phyloP scores from a whole-genome alignment of 495 filamentous ascomycete genomes.

The Letharia lupina region DNA sequence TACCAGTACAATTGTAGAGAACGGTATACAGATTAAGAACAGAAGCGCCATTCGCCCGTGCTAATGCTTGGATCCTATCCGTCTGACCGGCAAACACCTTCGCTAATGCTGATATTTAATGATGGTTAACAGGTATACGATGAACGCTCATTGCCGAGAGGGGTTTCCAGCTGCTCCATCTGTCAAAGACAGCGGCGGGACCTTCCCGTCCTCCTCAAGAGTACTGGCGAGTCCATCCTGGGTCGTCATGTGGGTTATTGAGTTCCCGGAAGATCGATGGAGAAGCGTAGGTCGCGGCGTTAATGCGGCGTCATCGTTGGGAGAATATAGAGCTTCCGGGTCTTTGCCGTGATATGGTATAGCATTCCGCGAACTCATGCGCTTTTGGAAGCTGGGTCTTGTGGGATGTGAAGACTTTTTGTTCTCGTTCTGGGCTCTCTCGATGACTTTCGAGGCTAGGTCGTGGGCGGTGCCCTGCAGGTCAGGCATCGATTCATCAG shows the following conservation, averaged over 20 bases:
- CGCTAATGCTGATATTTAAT: not conserved
- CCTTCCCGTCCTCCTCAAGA: constrained; percentile 11
- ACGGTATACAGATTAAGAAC: not conserved
- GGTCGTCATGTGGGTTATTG: not conserved
- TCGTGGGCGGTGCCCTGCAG: constrained; percentile 29
- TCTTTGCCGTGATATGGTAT: constrained; percentile 12
- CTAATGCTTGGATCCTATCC: not conserved
- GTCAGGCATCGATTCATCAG: constrained; percentile 29
- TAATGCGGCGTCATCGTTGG: constrained; percentile 1
- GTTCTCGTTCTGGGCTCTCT: not conserved
- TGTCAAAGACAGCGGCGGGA: constrained; percentile 14
- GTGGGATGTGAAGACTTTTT: not conserved
- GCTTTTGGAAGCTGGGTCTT: constrained; percentile 18
- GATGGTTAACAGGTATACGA: not conserved
- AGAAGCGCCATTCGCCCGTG: not conserved
- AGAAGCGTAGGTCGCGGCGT: constrained; percentile 1
- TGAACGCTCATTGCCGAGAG: not conserved
- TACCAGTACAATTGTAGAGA: not conserved
- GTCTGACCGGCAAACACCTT: not conserved
- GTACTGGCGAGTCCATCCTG: constrained; percentile 2
- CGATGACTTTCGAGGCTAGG: not conserved
- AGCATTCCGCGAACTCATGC: constrained; percentile 20
- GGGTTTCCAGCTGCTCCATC: not conserved
- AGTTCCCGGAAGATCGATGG: not conserved
- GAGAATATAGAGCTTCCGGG: constrained; percentile 8